Conservation (phyloP, 768 basidiomycete genomes). For the Auricularia sp. region DNA sequence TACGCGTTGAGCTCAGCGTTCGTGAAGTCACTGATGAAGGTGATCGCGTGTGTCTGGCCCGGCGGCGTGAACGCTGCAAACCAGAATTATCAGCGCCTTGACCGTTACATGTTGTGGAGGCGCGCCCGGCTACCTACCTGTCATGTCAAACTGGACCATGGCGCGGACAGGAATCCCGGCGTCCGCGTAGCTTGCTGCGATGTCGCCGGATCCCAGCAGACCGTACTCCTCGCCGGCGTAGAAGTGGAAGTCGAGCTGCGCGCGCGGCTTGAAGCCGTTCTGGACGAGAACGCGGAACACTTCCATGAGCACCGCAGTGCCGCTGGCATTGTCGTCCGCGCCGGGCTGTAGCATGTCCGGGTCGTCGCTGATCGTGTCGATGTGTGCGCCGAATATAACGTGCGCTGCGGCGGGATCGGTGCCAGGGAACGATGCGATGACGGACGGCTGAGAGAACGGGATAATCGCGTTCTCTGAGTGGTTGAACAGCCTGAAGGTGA, state of each 20-base stretch:
- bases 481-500: not conserved
- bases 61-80: not conserved
- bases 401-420: constrained; percentile 2
- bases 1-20: constrained; percentile 17
- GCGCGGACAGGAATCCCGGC: constrained; percentile 2
- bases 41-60: not conserved
- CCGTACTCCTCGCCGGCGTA: constrained; percentile 8
- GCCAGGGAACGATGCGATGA: constrained; percentile 2
- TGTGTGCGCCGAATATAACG: constrained; percentile 12
- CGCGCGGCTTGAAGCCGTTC: not conserved
- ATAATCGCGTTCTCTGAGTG: not conserved
- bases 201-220: not conserved
- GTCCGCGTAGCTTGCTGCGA: constrained; percentile 2
- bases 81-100: not conserved
- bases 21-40: not conserved
- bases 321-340: constrained; percentile 10
- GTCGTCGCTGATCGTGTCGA: constrained; percentile 9
- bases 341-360: not conserved
- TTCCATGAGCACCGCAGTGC: constrained; percentile 14
- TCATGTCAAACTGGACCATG: constrained; percentile 6
- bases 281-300: constrained; percentile 1
- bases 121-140: not conserved
- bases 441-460: not conserved
- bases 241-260: not conserved
- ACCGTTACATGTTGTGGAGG: too few relatives aligned